Evolutionary conservation across 192 early-diverging fungal genomes (phyloP), one percentile per base, ranked within the genome.

Genomic region (Coemansia sp.): DNA sequence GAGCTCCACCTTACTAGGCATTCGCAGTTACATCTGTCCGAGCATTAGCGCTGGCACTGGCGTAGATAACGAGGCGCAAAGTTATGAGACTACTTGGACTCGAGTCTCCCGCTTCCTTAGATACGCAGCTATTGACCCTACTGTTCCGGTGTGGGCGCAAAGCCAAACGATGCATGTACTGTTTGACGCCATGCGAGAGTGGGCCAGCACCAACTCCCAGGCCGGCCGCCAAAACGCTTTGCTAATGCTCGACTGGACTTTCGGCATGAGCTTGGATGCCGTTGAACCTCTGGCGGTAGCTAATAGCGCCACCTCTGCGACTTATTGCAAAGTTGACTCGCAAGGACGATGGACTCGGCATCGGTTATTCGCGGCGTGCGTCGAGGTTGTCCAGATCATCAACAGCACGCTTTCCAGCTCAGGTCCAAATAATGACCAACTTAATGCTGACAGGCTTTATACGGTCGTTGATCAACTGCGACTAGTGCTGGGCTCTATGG

Each of bases 111-210:
- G 46, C 11, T 52, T 78, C 38, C 43, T 73, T 5, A 65, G 54
- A 47, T 70, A 63, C n/a, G 71, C 57, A 0, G 31, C 70, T 4
- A 22, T 71, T 43, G 77, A 78, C 49, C 72, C 72, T 0, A 70
- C 77, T 2, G 77, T 78, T 15, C 72, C 77, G 15, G 62, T 59
- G 12, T 78, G 77, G 77, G 77, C 72, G 13, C 77, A 78, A 46
- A 49, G 55, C 46, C 54, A 43, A 34, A 49, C 66, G 10, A 46
- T 73, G 16, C 11, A 65, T 24, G 24, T 34, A 40, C 38, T 71
- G 3, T 74, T 73, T 61, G 59, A 59, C 34, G 18, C 60, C 20
- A n/a, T 66, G 18, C 62, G 60, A 10, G 71, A 78, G 55, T 71
- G 72, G 41, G 51, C 40, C 29, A 29, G 16, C n/a, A 40, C 55